phyloP scores from a whole-genome alignment of 2,329 filamentous ascomycete species.

The Colletotrichum sp. region DNA sequence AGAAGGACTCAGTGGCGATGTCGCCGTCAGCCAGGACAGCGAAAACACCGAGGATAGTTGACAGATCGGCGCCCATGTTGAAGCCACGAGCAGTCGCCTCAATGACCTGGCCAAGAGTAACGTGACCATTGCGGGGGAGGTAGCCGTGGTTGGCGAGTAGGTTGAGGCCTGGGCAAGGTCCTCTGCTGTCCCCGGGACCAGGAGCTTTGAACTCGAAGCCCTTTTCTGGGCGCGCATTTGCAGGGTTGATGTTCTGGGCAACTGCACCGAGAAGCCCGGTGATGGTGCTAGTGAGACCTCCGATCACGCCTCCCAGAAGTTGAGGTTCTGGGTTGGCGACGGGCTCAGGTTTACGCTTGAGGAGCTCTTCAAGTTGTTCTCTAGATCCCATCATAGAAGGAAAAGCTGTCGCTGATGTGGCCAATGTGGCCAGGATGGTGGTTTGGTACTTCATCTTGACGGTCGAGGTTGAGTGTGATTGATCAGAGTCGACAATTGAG shows the following conservation, averaged over 20 bases:
- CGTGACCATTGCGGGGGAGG: conserved; percentile 42
- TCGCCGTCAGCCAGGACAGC: background rate
- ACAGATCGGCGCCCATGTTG: conserved; percentile 1
- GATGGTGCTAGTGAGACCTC: background rate
- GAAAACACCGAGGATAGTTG: conserved; percentile 2
- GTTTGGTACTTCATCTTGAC: background rate
- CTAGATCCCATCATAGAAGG: background rate
- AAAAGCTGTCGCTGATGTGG: background rate
- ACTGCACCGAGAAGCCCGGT: conserved; percentile 7
- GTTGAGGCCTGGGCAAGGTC: conserved; percentile 48
- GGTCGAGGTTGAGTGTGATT: background rate
- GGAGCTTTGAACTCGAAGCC: conserved; percentile 7
- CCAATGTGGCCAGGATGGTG: background rate
- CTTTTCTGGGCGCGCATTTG: conserved; percentile 2
- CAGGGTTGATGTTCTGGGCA: background rate
- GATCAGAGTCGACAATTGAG: background rate
- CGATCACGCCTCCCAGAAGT: background rate
- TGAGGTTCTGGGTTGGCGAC: conserved; percentile 2
- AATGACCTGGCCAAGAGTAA: conserved; percentile 10
- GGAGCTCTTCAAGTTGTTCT: background rate
- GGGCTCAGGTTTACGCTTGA: background rate
- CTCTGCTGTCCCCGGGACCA: background rate
- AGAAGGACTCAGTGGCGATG: conserved; percentile 6
- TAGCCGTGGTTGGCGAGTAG: conserved; percentile 49
- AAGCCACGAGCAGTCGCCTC: conserved; percentile 12